These are phyloP conservation scores for Aciculosporium take DNA, from an alignment of 2,329 filamentous ascomycete species.

Conservation along the genomic window DNA sequence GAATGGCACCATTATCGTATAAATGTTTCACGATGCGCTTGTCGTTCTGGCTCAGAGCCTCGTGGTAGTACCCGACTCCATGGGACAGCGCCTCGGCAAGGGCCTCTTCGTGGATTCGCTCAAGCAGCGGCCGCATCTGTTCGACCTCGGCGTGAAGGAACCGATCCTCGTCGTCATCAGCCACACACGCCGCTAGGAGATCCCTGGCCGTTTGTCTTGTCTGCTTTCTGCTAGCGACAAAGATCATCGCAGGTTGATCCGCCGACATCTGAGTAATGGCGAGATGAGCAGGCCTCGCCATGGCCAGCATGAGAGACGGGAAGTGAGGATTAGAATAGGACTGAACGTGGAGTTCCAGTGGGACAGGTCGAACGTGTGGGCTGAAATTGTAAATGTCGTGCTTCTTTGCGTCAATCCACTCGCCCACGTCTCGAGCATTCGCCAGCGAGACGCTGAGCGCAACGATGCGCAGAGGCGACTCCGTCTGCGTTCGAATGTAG, in stretches of 20 bases:
- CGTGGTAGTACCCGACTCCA: constrained; percentile 93
- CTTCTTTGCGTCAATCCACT: constrained; percentile 96
- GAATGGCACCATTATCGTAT: constrained; percentile 77
- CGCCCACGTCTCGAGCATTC: constrained; percentile 85
- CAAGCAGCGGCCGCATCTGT: constrained; percentile 69
- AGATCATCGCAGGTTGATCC: constrained; percentile 80
- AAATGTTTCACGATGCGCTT: constrained; percentile 89
- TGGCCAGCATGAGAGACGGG: constrained; percentile 94
- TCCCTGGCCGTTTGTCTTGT: constrained; percentile 77
- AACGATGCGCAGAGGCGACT: constrained; percentile 72
- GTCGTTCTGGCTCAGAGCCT: constrained; percentile 76
- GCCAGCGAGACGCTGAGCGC: constrained; percentile 84
- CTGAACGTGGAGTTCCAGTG: constrained; percentile 86
- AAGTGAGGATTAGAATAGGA: constrained; percentile 94
- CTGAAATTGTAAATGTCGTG: constrained; percentile 99
- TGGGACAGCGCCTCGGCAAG: constrained; percentile 82
- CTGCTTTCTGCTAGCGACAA: constrained; percentile 88
- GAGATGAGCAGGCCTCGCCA: constrained; percentile 88
- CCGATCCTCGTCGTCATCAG: constrained; percentile 82
- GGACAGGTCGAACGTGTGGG: constrained; percentile 75
- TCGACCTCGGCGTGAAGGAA: constrained; percentile 78
- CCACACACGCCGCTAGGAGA: constrained; percentile 70
- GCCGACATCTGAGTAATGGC: constrained; percentile 78
- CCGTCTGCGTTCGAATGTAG: constrained; percentile 79
- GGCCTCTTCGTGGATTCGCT: constrained; percentile 71